Evolutionary conservation across 805 yeast species (phyloP), one percentile per base, ranked within the genome.

Genomic region (Kodamaea jinghongensis): DNA sequence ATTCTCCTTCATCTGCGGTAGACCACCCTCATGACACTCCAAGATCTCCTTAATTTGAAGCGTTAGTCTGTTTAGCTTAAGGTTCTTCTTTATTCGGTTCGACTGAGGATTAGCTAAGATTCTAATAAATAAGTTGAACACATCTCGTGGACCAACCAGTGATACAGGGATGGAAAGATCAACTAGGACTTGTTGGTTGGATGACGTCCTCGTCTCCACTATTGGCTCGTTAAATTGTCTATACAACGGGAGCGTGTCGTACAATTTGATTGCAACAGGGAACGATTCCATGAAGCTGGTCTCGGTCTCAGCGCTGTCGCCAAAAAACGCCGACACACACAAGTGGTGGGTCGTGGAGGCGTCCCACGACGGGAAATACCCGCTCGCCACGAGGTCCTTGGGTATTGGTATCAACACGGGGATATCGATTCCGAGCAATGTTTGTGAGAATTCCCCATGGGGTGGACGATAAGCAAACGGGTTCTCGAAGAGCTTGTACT

Each of bases 141-240:
- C 56, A 51, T 81, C 88, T 36, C 65, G 67, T 0, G 81, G 81
- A 1, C 85, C 82, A n/a, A 80, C 67, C 23, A 82, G 73, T 4
- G 79, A 67, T 4, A 69, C 67, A 1, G 80, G 76, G 13, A 81
- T 48, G 5, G 63, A 58, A 35, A 75, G 62, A 15, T 73, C 75
- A 6, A 75, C 63, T 23, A 71, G 50, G 8, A 75, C 66, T 43
- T 70, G 75, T 8, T 67, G 64, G 51, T 81, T 85, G 12, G 66
- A 59, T 1, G 83, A 72, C 11, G 58, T 63, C 3, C 61, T 61
- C 2, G 62, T 54, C 42, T 72, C 77, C 9, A 66, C 53, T 0
- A 76, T 57, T 0, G 79, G 73, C 46, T 79, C 81, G 46, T 72
- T 74, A 49, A 70, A 79, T 49, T 78, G 76, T 17, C 78, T 58